These are phyloP conservation scores for Kentomonas sorsogonicus DNA, from an alignment of 208 protist species.

Conservation along the genomic window DNA sequence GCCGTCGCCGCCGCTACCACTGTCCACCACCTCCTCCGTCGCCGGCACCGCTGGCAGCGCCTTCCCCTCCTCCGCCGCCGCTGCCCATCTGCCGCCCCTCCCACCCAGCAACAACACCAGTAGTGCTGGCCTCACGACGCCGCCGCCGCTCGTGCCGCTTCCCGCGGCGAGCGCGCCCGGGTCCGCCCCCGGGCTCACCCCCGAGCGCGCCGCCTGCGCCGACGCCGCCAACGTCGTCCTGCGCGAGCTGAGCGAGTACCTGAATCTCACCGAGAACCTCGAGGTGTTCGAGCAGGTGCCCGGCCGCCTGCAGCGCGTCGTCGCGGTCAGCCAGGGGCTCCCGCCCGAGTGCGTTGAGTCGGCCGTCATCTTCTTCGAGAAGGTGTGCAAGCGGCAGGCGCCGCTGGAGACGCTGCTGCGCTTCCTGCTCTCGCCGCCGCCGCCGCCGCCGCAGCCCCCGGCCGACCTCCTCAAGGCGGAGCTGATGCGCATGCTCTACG, in stretches of 20 bases:
- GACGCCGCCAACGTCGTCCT: slow-evolving; percentile 53
- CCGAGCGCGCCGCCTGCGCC: slow-evolving; percentile 10
- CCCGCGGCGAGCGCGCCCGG: neutral
- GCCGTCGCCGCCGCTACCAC: slow-evolving; percentile 2
- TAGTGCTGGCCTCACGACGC: too few relatives aligned
- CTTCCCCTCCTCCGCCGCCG: too few relatives aligned
- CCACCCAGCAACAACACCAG: too few relatives aligned
- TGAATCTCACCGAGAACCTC: slow-evolving; percentile 60
- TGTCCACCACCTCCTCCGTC: too few relatives aligned
- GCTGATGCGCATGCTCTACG: slow-evolving; percentile 86
- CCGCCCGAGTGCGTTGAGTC: slow-evolving; percentile 70
- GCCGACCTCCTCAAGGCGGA: slow-evolving; percentile 61
- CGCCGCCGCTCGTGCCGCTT: slow-evolving; percentile 1
- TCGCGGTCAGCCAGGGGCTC: slow-evolving; percentile 43
- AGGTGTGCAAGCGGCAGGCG: slow-evolving; percentile 62
- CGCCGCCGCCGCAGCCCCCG: slow-evolving; percentile 15
- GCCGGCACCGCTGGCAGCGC: too few relatives aligned
- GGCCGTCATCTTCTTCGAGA: slow-evolving; percentile 76
- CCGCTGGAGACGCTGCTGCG: slow-evolving; percentile 60
- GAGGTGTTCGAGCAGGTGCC: slow-evolving; percentile 50
- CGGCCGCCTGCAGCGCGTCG: slow-evolving; percentile 46
- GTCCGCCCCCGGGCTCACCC: neutral
- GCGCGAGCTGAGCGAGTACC: slow-evolving; percentile 76
- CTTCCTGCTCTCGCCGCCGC: slow-evolving; percentile 49
- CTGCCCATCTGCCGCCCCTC: too few relatives aligned